Base-by-base conservation (phyloP, 202 grass and related monocot genomes). In the Zoysia matrella region DNA sequence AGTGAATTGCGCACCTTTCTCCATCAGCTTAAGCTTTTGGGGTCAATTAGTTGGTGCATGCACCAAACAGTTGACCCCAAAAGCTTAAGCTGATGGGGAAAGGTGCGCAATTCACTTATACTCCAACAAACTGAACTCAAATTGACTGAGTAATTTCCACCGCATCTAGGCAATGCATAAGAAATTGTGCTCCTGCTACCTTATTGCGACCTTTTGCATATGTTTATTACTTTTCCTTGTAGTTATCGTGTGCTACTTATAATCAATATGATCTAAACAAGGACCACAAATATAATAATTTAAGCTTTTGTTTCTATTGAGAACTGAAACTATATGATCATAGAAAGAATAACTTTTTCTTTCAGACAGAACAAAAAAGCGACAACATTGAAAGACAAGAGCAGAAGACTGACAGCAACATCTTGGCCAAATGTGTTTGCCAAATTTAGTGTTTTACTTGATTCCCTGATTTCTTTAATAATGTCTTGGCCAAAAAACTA, bases 361-460 rank as follows among this genome's bases (percentile, higher is more conserved):
- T 16, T 50, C 7, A 73, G 6, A 11, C 3, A 58, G 13, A 65
- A 41, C 12, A 22, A 4, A 3, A 48, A 55, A 80, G 4, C 18
- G 30, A 18, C 8, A 73, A 8, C 44, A 42, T 42, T 80, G n/a
- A 18, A 70, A 60, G 12, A 53, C 13, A n/a, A 9, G 8, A 82
- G 47, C 49, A 63, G 62, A 74, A 15, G 53, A 71, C 3, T 44
- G 5, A 11, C 2, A 10, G 0, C 39, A 75, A 57, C 16, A 73
- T 73, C 7, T 67, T 6, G 3, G 68, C 67, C 60, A 82, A 82
- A 54, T 52, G 18, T 51, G 60, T 72, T 85, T 71, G 45, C 69
- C 46, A 63, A 39, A 11, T 46, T 71, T 3, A 77, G 22, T 2
- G 4, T 44, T 77, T 77, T 48, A 43, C 67, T 40, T 47, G 44